Evolutionary conservation across 768 basidiomycete species (phyloP).

Genomic region (Steccherinum ochraceum): DNA sequence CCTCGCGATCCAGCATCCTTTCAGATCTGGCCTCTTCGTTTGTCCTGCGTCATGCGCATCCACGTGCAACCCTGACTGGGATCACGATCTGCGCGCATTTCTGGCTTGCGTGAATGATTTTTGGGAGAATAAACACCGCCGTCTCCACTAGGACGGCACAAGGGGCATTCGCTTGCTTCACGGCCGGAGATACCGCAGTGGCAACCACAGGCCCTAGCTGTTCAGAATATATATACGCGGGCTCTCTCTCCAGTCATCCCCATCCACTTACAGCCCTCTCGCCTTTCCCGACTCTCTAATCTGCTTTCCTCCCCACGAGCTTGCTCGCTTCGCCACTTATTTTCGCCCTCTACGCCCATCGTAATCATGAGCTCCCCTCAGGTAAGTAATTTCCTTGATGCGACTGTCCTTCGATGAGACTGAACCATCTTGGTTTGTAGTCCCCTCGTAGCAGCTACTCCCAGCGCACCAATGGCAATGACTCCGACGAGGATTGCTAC

Average conservation of each 20-base stretch:
- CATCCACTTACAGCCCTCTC: neutral
- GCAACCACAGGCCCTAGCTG: neutral
- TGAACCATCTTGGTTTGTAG: neutral
- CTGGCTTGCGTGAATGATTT: neutral
- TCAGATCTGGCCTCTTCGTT: neutral
- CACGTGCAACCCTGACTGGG: neutral
- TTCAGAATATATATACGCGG: neutral
- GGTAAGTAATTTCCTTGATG: neutral
- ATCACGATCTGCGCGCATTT: neutral
- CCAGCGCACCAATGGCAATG: constrained; percentile 7
- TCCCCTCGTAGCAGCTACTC: neutral
- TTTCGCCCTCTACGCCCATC: neutral
- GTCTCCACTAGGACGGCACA: too few relatives aligned
- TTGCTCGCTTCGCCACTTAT: neutral
- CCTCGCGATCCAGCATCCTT: neutral
- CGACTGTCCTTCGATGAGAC: neutral
- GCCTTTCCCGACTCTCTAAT: neutral
- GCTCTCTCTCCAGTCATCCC: neutral
- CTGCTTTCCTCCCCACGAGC: neutral
- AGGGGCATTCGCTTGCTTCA: too few relatives aligned
- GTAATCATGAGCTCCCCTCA: neutral
- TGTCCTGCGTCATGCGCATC: neutral
- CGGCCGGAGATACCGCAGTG: neutral
- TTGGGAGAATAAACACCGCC: neutral
- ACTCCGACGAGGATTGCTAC: constrained; percentile 21